phyloP scores from a whole-genome alignment of 2,329 filamentous ascomycete species.

The Colletotrichum sp. region DNA sequence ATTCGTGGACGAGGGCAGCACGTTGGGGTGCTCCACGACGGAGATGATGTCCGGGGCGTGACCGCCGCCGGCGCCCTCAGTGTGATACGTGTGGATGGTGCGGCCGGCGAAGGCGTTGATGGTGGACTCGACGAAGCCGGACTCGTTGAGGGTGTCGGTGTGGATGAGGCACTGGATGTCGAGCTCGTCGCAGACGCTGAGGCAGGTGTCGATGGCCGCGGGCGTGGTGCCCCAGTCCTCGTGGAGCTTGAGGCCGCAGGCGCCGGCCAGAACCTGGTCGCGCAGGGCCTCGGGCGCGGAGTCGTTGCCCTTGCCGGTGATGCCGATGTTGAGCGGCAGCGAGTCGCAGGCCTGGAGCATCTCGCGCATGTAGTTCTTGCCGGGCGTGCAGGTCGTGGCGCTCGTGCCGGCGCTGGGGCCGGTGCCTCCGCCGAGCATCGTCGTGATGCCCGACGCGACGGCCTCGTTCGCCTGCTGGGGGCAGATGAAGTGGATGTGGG shows the following conservation, averaged over 20 bases:
- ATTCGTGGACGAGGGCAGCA: conserved; percentile 90
- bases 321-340: conserved; percentile 85
- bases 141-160: conserved; percentile 95
- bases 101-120: conserved; percentile 84
- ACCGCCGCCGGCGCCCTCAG: conserved; percentile 91
- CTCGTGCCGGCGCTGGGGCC: conserved; percentile 89
- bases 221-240: conserved; percentile 97
- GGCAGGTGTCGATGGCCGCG: conserved; percentile 87
- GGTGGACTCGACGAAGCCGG: conserved; percentile 94
- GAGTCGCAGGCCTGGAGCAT: conserved; percentile 89
- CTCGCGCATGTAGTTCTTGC: conserved; percentile 79
- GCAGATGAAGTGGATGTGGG: conserved; percentile 94
- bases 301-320: conserved; percentile 95
- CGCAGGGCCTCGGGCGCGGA: conserved; percentile 71
- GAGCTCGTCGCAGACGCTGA: conserved; percentile 85
- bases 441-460: conserved; percentile 85
- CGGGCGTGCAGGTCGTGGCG: conserved; percentile 92
- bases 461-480: conserved; percentile 89
- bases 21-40: conserved; percentile 87
- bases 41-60: conserved; percentile 96
- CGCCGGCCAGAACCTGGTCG: conserved; percentile 83
- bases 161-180: conserved; percentile 95
- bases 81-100: conserved; percentile 96
- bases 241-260: conserved; percentile 90
- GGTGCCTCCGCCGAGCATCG: conserved; percentile 88